Evolutionary conservation across 371 early-diverging fungal species (phyloP), one percentile per base, ranked within the genome.

Genomic region (Coemansia sp.): DNA sequence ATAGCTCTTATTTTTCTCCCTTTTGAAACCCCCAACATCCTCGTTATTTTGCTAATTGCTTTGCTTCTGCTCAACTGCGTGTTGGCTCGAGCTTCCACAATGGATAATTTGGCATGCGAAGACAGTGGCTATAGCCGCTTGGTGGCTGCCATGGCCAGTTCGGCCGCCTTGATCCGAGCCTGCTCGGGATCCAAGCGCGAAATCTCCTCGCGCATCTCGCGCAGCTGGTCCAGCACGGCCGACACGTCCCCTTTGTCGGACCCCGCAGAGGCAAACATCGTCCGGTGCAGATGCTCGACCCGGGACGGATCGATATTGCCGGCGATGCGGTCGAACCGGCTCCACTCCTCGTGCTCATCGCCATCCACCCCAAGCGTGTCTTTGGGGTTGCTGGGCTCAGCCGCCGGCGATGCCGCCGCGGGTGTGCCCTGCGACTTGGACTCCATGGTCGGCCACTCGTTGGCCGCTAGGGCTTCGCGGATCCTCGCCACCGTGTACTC

Each of bases 101-200:
- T 26, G 26, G 26, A 26, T 26, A 26, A 26, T 26, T 26, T 26
- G 26, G 13, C 13, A 42, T 4, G 13, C 14, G 42, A 4, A 11
- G 6, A 2, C 2, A 32, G 1, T 13, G 9, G 34, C 16, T 41
- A 55, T 3, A 30, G 14, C 14, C 26, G 30, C 20, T 40, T 55
- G 31, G 69, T 59, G 5, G 69, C 20, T 10, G 70, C 74, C 62
- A 74, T 57, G n/a, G 74, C 74, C 14, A 74, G 54, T 55, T 74
- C 74, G n/a, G 74, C 74, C 0, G 74, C 74, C 38, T 52, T 64
- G 16, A 42, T 40, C 38, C 74, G 54, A 8, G 74, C 69, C 26
- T 65, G 51, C 26, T 55, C 52, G 20, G 42, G 48, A 35, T 68
- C 69, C 52, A 74, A 36, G 14, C 54, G 50, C 20, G 74, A 57